Base-by-base conservation (phyloP, 2,329 filamentous ascomycete species). In the Cladobotryum protrusum region DNA sequence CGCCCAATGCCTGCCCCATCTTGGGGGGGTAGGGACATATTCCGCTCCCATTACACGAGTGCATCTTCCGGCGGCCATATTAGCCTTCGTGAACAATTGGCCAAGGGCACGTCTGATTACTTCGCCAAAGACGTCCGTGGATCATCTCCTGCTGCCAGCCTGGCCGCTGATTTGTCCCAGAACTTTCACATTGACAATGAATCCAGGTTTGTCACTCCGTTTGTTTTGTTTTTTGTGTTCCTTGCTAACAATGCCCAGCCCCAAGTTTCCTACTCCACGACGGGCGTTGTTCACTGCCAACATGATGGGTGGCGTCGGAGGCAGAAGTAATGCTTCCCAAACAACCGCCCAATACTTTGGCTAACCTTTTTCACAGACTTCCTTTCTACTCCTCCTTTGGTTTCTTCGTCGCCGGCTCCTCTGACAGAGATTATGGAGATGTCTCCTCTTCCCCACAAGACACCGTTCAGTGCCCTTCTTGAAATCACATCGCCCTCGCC, bases 101-200 rank as follows among this genome's bases (percentile, higher is more conserved):
- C 80, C 58, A 75, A 78, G 54, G 71, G 77, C 41, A 74, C 72
- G 37, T 67, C 76, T 34, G 91, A 95, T 68, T 96, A 93, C 73
- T 95, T 97, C 73, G 70, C 87, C 61, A 90, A 88, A 65, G 79
- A 86, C 47, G 75, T 89, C 61, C 82, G 83, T 58, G 89, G 89
- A 44, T 95, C 91, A 17, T 99, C 93, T 50, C 93, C 93, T 5
- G 91, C 90, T 34, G 84, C 89, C 47, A 95, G 89, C 63, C 75
- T 99, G 59, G 92, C 91, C 39, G 91, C 90, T 54, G 93, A 99
- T 71, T 78, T 97, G 61, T 96, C 91, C 52, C 90, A 96, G 66
- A 99, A 97, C 74, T 95, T 97, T 67, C 87, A 92, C 66, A 87
- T 97, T 67, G 91, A 96, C 70, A 89, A 72, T 54, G 77, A 82